phyloP scores from a whole-genome alignment of 805 yeast species.

The Teunomyces funiuensis region DNA sequence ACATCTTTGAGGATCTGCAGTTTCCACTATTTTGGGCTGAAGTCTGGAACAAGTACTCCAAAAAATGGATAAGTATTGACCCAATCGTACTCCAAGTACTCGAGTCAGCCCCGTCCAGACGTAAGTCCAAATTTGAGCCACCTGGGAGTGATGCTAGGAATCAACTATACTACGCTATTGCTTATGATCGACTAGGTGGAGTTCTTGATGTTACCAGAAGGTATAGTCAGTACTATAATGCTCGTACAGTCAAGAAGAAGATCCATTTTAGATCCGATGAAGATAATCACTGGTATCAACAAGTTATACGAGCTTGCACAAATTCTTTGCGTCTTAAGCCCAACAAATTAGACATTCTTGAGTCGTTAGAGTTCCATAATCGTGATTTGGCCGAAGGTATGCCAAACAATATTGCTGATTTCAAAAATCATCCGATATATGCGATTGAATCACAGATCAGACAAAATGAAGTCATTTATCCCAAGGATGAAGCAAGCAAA shows the following conservation, averaged over 20 bases:
- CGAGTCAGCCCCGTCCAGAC: constrained; percentile 56
- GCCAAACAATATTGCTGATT: constrained; percentile 81
- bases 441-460: constrained; percentile 75
- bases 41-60: constrained; percentile 77
- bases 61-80: constrained; percentile 84
- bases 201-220: constrained; percentile 84
- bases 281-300: constrained; percentile 61
- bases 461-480: constrained; percentile 69
- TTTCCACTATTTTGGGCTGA: constrained; percentile 92
- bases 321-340: constrained; percentile 17
- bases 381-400: constrained; percentile 77
- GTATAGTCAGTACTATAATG: constrained; percentile 68
- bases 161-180: constrained; percentile 71
- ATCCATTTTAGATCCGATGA: constrained; percentile 56
- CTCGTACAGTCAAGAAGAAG: constrained; percentile 73
- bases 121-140: constrained; percentile 68
- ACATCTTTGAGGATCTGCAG: constrained; percentile 22
- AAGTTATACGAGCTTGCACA: constrained; percentile 36
- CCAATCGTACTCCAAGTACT: constrained; percentile 65
- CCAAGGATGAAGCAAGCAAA: constrained; percentile 49
- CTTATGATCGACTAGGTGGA: constrained; percentile 63
- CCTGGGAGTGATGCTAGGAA: constrained; percentile 59
- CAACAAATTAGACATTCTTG: constrained; percentile 49
- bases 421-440: constrained; percentile 83
- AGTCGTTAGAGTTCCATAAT: constrained; percentile 58